Conservation (phyloP, 2,329 filamentous ascomycete genomes). For the Xylaria arbuscula region DNA sequence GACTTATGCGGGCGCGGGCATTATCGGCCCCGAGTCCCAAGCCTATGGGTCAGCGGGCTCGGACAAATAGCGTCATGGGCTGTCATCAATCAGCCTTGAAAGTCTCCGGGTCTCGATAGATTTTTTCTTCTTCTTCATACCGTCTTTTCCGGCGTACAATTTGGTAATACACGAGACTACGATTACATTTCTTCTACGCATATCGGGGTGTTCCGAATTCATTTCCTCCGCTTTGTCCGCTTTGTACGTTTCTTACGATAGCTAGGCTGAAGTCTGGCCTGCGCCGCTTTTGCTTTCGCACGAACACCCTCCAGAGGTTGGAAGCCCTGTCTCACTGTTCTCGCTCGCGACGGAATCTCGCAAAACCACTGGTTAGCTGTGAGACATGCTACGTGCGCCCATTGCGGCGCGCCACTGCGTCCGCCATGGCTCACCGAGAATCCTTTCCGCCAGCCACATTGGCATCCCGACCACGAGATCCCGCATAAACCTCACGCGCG, state of each 20-base stretch:
- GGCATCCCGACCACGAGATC: slow-evolving; percentile 28
- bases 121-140: background rate
- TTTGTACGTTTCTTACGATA: background rate
- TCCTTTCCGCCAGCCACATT: slow-evolving; percentile 9
- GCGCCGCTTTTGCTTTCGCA: background rate
- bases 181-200: background rate
- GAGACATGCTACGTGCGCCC: slow-evolving; percentile 40
- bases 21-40: slow-evolving; percentile 34
- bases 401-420: slow-evolving; percentile 35
- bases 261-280: slow-evolving; percentile 19
- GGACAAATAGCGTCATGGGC: slow-evolving; percentile 29
- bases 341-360: background rate
- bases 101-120: slow-evolving; percentile 16
- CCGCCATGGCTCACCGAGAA: slow-evolving; percentile 30
- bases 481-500: slow-evolving; percentile 30
- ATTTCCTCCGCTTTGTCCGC: slow-evolving; percentile 1
- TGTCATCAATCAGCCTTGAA: slow-evolving; percentile 7
- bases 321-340: slow-evolving; percentile 23
- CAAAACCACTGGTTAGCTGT: background rate
- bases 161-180: background rate
- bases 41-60: slow-evolving; percentile 22
- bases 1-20: slow-evolving; percentile 35
- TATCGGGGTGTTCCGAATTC: background rate
- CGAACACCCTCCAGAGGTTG: slow-evolving; percentile 23
- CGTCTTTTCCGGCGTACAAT: background rate